Evolutionary conservation across 2,329 filamentous ascomycete species (phyloP).

Genomic region (Xylariaceae sp.): DNA sequence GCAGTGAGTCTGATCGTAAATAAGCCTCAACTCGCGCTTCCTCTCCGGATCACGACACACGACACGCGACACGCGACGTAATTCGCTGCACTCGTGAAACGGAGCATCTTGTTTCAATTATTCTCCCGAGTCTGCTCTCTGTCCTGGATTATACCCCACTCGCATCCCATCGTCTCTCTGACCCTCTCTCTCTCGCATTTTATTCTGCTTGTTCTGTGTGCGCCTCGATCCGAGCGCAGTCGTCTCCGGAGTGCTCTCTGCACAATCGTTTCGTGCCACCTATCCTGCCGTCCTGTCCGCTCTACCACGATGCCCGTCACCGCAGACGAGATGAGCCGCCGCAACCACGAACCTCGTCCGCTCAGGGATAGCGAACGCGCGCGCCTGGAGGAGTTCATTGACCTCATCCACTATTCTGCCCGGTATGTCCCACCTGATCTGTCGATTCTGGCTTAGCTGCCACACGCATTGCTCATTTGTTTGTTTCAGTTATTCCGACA

Average conservation of each 20-base stretch:
- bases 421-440: slow-evolving; percentile 54
- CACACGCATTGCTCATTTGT: slow-evolving; percentile 5
- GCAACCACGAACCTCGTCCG: slow-evolving; percentile 81
- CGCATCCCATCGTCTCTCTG: background rate
- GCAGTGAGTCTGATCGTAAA: too few species aligned
- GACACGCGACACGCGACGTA: too few species aligned
- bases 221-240: background rate
- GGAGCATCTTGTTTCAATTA: too few species aligned
- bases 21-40: too few species aligned
- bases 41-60: too few species aligned
- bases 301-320: slow-evolving; percentile 29
- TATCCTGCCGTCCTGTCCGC: background rate
- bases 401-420: slow-evolving; percentile 92
- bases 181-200: background rate
- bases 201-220: background rate
- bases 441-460: background rate
- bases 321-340: slow-evolving; percentile 77
- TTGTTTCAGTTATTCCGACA: slow-evolving; percentile 77
- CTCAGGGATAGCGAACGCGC: slow-evolving; percentile 79
- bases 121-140: background rate
- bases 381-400: slow-evolving; percentile 85
- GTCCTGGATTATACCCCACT: too few species aligned
- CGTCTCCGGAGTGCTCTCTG: background rate
- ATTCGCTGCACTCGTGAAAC: too few species aligned
- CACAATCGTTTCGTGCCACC: background rate